Percentiles rank a stretch among this genome's conserved stretches.
Conservation (phyloP, 2,329 filamentous ascomycete genomes). For the Sphaerostilbella broomeana region DNA sequence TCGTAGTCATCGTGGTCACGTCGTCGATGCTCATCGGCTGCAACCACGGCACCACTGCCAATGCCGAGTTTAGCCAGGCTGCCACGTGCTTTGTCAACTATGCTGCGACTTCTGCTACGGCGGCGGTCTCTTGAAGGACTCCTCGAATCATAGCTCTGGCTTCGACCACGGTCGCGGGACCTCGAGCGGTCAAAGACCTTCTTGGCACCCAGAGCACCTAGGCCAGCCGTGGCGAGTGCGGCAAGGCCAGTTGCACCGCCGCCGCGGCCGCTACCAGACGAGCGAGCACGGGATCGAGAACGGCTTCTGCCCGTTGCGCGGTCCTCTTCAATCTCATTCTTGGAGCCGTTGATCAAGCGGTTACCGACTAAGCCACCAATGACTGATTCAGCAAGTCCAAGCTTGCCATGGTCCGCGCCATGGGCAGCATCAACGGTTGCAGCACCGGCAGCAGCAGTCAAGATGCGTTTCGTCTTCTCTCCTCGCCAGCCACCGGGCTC, state of each 20-base stretch:
- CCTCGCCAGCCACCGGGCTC: conserved; percentile 86
- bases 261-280: conserved; percentile 38
- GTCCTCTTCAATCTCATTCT: conserved; percentile 58
- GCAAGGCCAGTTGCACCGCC: conserved; percentile 48
- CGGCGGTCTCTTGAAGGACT: conserved; percentile 42
- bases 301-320: conserved; percentile 56
- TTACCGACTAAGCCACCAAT: conserved; percentile 83
- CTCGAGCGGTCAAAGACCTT: conserved; percentile 52
- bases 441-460: conserved; percentile 80
- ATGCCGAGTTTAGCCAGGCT: conserved; percentile 56
- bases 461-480: conserved; percentile 82
- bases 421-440: conserved; percentile 78
- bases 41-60: conserved; percentile 38
- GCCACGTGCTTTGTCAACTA: conserved; percentile 57
- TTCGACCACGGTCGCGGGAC: conserved; percentile 37
- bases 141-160: conserved; percentile 38
- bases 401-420: conserved; percentile 68
- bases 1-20: conserved; percentile 32
- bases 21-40: conserved; percentile 32
- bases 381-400: conserved; percentile 78
- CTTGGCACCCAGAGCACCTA: conserved; percentile 56
- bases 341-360: conserved; percentile 74
- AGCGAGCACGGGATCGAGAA: conserved; percentile 61
- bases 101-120: conserved; percentile 54
- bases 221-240: conserved; percentile 55